Base-by-base conservation (phyloP, 2,329 filamentous ascomycete species). In the Fusarium incarnatum region DNA sequence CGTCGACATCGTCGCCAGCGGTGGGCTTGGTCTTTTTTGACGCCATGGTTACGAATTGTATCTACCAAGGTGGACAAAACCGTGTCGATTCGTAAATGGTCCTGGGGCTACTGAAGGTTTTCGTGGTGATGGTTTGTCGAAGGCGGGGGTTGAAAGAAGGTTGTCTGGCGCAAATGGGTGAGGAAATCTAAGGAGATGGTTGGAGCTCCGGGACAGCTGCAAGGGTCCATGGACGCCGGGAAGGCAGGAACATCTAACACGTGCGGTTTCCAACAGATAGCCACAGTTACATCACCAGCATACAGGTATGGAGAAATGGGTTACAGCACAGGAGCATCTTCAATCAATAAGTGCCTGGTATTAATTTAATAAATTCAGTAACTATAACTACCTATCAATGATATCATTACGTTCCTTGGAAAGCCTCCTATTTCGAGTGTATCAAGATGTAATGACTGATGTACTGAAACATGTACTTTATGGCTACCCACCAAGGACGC, bases 1-100 rank as follows among this genome's bases (percentile, higher is more conserved):
- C 87, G 74, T 90, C 88, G 77, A 90, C 88, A 77, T 89, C 87
- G 67, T 86, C 84, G 37, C 60, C 61, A 27, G 85, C 80, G 49
- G 82, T 78, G 30, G 85, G 81, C 79, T 89, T 90, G 63, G 84
- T 80, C 78, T 87, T 87, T 78, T 88, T 90, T 73, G 87, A 84
- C 30, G 89, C 82, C 88, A 91, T 91, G 73, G 62, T 81, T 75
- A 46, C 56, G 58, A 37, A 28, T 40, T 20, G n/a, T 49, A 37
- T 25, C 53, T 56, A 46, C 53, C 40, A 42, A 23, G 32, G 18
- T 44, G 11, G 18, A 48, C 46, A 25, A 44, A 41, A 46, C 34
- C n/a, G 30, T 54, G 15, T 4, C 40, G 34, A 11, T 52, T 52
- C 34, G n/a, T 10, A 40, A 49, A 28, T 34, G 32, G 41, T 34